Percentiles rank a stretch among this genome's conserved stretches.
Evolutionary conservation across 257 asterid species (phyloP).

Genomic region (Perilla frutescens): DNA sequence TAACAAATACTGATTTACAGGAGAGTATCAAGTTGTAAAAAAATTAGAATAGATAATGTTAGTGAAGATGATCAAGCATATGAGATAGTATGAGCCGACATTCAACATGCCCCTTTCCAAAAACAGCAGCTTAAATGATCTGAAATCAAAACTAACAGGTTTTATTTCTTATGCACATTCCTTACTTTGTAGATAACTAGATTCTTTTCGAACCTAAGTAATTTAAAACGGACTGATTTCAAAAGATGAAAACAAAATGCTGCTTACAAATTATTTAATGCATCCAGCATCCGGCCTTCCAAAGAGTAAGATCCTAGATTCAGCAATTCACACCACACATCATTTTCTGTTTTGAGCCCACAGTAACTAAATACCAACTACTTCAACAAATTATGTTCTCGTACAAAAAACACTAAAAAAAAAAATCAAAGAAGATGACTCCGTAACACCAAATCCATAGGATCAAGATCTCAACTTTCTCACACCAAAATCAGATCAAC

Average conservation of each 20-base stretch:
- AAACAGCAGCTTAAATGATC: constrained; percentile 16
- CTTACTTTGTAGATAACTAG: neutral
- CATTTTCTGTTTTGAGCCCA: neutral
- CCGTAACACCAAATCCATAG: neutral
- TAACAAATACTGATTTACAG: constrained; percentile 8
- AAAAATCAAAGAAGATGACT: neutral
- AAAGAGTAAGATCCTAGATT: constrained; percentile 1
- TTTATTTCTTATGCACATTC: neutral
- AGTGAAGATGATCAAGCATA: neutral
- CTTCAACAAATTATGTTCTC: neutral
- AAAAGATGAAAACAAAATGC: no score
- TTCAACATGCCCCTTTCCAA: neutral
- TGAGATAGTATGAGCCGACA: neutral
- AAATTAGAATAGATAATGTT: neutral
- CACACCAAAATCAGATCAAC: constrained; percentile 10
- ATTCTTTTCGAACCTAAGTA: neutral
- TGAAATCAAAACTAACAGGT: constrained; percentile 1
- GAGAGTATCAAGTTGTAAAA: neutral
- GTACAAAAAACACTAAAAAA: constrained; percentile 7
- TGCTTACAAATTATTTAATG: no score
- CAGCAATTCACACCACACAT: neutral
- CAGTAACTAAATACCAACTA: neutral
- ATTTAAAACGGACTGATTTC: no score
- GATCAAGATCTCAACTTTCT: constrained; percentile 37
- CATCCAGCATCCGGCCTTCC: neutral